Evolutionary conservation across 1,284 basidiomycete genomes (phyloP), one percentile per base, ranked within the genome.

Genomic region (Cerrena zonata): DNA sequence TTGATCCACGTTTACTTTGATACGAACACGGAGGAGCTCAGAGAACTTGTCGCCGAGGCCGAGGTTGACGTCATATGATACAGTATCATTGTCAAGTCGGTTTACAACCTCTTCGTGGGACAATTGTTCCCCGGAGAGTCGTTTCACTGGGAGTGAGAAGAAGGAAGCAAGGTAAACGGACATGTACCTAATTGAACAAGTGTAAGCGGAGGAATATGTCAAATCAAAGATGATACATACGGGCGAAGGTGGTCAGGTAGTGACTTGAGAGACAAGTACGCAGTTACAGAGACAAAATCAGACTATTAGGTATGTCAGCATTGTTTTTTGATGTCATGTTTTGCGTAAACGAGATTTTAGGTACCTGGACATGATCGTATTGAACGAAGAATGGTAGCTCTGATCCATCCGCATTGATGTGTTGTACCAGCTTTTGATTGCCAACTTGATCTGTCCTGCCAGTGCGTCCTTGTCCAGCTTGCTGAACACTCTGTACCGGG

Each of bases 71-170:
- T 89, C 86, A 64, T 98, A 95, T 3, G 82, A 84, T 23, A 99
- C 90, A 0, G 95, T 97, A 60, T 96, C 86, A 60, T 92, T 81
- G 65, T 97, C 93, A 1, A 99, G 81, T 53, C 82, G 80, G 67
- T 94, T 86, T 55, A 98, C 82, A 21, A 98, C 94, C 53, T 96
- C 82, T 68, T 98, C 95, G 62, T 94, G 91, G 2, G 78, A 74
- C 40, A 99, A 70, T 26, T 71, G 69, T 53, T 85, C 80, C 2
- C 94, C 94, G 53, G 73, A 76, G 19, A 80, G 75, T 36, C 86
- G 78, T 46, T 74, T 80, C 43, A 99, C 77, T 10, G 94, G 93
- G 0, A 98, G 77, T 19, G 91, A 86, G 70, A 98, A 99, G 71
- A 99, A 89, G 1, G 91, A 77, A 23, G 82, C 79, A 26, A 92